These are phyloP conservation scores for Trichoderma sp. DNA, from an alignment of 2,329 filamentous ascomycete species.

Conservation along the genomic window DNA sequence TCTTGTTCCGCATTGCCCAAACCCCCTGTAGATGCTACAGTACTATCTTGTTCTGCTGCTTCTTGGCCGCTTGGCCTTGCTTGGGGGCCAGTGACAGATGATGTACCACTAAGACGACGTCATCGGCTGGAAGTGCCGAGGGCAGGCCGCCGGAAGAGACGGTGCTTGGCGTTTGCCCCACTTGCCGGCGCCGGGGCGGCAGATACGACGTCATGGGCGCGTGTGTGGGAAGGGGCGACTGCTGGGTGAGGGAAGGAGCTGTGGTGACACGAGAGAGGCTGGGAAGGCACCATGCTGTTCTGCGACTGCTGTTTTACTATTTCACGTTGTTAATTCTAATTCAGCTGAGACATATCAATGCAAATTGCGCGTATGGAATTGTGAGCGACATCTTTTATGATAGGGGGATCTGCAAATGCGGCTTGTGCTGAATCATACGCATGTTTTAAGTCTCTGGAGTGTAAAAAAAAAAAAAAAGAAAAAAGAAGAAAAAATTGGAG, in stretches of 20 bases:
- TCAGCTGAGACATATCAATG: background rate
- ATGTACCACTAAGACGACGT: background rate
- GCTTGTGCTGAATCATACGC: conserved; percentile 4
- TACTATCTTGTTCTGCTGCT: background rate
- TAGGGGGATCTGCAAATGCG: conserved; percentile 10
- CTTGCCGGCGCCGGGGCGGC: conserved; percentile 17
- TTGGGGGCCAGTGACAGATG: background rate
- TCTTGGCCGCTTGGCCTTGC: too few species aligned
- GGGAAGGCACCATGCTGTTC: background rate
- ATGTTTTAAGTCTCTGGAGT: background rate
- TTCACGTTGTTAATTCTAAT: background rate
- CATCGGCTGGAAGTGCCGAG: conserved; percentile 15
- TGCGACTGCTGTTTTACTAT: background rate
- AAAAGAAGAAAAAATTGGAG: background rate
- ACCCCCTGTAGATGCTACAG: background rate
- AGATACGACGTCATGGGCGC: conserved; percentile 13
- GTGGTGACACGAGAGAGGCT: background rate
- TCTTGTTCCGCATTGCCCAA: background rate
- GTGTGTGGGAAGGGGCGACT: background rate
- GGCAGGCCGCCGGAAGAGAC: conserved; percentile 9
- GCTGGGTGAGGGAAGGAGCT: background rate
- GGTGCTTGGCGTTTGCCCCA: conserved; percentile 10
- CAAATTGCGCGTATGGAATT: background rate
- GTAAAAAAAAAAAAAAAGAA: background rate
- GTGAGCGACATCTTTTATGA: background rate